Evolutionary conservation across 805 yeast species (phyloP).

Genomic region (Scheffersomyces ergatensis): DNA sequence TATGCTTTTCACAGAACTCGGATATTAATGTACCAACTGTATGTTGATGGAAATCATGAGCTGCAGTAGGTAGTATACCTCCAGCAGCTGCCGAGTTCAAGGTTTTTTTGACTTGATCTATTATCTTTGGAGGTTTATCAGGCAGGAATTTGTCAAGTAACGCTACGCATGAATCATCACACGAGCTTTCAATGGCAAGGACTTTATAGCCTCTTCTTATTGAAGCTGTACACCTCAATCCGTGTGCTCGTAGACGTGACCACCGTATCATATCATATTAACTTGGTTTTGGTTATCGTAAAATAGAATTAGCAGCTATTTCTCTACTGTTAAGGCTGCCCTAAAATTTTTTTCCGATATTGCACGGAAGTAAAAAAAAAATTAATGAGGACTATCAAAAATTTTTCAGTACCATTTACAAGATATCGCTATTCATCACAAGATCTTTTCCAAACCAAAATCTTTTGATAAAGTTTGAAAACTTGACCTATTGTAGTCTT

Average conservation of each 20-base stretch:
- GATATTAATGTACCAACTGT: slow-evolving; percentile 51
- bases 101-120: slow-evolving; percentile 64
- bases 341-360: no score
- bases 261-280: slow-evolving; percentile 3
- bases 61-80: slow-evolving; percentile 86
- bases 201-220: slow-evolving; percentile 52
- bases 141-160: slow-evolving; percentile 51
- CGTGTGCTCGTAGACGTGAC: not conserved
- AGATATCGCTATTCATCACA: no score
- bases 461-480: no score
- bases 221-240: not conserved
- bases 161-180: slow-evolving; percentile 94
- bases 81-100: slow-evolving; percentile 66
- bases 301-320: no score
- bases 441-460: no score
- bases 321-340: no score
- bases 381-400: no score
- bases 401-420: no score
- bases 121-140: slow-evolving; percentile 41
- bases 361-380: no score
- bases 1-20: slow-evolving; percentile 38
- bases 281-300: no score
- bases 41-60: slow-evolving; percentile 74
- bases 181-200: slow-evolving; percentile 86
- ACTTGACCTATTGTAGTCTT: no score